Conservation (phyloP, 345 rosid species). For the Arabis hirsuta region DNA sequence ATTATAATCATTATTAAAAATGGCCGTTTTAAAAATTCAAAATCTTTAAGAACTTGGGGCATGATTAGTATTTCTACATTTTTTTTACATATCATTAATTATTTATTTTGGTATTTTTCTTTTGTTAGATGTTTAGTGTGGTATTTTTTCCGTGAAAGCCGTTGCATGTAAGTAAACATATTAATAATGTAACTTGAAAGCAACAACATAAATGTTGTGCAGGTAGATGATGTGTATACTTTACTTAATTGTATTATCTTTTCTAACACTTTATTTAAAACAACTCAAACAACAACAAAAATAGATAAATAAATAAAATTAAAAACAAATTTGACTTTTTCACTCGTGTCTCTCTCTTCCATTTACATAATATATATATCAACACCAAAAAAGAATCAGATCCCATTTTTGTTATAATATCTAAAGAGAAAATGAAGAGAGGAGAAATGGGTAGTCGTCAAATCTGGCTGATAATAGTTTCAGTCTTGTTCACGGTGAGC, state of each 20-base stretch:
- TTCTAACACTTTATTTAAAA: conserved; percentile 24
- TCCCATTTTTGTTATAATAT: conserved; percentile 19
- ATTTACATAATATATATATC: not conserved
- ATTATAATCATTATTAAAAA: no score
- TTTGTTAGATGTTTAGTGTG: no score
- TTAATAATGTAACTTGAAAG: conserved; percentile 23
- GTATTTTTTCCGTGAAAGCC: conserved; percentile 14
- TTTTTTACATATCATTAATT: no score
- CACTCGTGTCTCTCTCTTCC: conserved; percentile 31
- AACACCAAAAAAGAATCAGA: conserved; percentile 10
- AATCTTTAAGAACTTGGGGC: no score
- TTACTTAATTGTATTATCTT: conserved; percentile 11
- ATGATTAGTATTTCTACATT: no score
- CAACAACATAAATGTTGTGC: conserved; percentile 25
- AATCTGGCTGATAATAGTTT: conserved; percentile 42
- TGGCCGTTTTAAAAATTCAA: no score
- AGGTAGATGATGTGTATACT: conserved; percentile 12
- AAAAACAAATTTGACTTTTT: conserved; percentile 24
- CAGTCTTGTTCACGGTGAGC: conserved; percentile 44
- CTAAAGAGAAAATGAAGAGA: not conserved
- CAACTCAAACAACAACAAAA: conserved; percentile 18
- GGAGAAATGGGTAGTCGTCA: conserved; percentile 49
- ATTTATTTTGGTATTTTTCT: no score
- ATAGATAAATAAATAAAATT: not conserved
- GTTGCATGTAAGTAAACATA: conserved; percentile 26